Percentiles rank a stretch among this genome's conserved stretches.
Evolutionary conservation across 129 eudicot species (phyloP).

Genomic region (Daucus carota): DH1_v3.0 NC_030386.2:24841501-24842000

Average conservation of each 20-base stretch:
- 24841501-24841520: neutral
- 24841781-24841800: too few relatives aligned
- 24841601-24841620: conserved; percentile 2
- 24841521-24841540: too few relatives aligned
- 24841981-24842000: neutral
- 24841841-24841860: neutral
- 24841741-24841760: neutral
- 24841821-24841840: neutral
- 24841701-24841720: neutral
- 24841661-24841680: neutral
- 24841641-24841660: neutral
- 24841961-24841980: neutral
- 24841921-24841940: neutral
- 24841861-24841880: neutral
- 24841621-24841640: neutral
- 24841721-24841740: neutral
- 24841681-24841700: neutral
- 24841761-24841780: neutral
- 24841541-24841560: too few relatives aligned
- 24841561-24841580: neutral
- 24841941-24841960: neutral
- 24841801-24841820: too few relatives aligned
- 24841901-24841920: neutral
- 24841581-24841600: conserved; percentile 4
- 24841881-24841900: neutral